Conservation (phyloP, 306 rosid genomes). For the Aeschynomene evenia region DNA sequence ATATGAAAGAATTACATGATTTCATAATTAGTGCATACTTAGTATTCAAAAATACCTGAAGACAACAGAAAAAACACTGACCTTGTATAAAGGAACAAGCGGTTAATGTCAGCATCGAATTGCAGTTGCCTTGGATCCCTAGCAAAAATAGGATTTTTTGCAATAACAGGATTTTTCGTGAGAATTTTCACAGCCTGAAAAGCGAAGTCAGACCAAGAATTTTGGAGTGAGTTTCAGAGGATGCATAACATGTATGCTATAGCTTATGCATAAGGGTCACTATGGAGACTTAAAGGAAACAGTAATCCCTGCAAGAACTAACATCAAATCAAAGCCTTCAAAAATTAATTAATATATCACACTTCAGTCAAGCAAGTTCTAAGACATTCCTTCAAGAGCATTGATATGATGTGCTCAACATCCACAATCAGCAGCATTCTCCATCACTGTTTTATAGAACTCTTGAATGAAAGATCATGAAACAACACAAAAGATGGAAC, state of each 20-base stretch:
- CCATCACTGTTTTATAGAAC: background rate
- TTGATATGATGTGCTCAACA: background rate
- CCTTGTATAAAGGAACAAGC: constrained; percentile 87
- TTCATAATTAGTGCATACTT: background rate
- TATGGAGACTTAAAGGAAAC: background rate
- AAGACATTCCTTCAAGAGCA: too few relatives aligned
- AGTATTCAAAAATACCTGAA: background rate
- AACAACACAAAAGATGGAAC: background rate
- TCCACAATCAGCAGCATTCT: background rate
- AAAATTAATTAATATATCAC: background rate
- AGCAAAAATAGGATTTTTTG: constrained; percentile 63
- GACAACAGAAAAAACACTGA: constrained; percentile 26
- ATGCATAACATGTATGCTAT: background rate
- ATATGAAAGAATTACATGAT: background rate
- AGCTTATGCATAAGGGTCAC: background rate
- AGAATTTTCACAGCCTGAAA: constrained; percentile 67
- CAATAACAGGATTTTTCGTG: too few relatives aligned
- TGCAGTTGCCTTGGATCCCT: constrained; percentile 71
- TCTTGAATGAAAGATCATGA: background rate
- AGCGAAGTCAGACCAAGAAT: constrained; percentile 10
- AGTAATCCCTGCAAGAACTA: constrained; percentile 7
- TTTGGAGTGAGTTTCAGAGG: constrained; percentile 1
- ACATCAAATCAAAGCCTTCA: background rate
- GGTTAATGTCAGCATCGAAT: constrained; percentile 73
- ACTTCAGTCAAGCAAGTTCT: background rate